phyloP scores from a whole-genome alignment of 1,139 yeast genomes.

The Yamadazyma atlantica region DNA sequence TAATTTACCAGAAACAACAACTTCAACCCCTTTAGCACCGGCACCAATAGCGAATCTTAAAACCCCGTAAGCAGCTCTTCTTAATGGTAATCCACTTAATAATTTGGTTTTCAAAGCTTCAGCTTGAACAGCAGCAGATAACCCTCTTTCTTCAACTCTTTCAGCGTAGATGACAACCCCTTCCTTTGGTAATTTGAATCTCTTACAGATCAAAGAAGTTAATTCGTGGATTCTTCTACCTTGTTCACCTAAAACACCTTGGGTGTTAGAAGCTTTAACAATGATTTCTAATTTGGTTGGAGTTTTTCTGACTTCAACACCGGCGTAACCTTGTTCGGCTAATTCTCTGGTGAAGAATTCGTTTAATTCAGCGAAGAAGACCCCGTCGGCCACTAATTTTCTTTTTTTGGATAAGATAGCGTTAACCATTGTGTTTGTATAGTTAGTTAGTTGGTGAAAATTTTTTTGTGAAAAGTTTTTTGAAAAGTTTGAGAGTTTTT shows the following conservation, averaged over 20 bases:
- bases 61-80: constrained; percentile 99
- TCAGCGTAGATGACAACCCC: constrained; percentile 96
- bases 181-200: constrained; percentile 96
- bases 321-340: constrained; percentile 99
- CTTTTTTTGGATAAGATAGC: constrained; percentile 79
- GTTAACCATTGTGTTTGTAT: constrained; percentile 31
- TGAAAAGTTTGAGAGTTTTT: background rate
- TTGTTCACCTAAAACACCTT: constrained; percentile 98
- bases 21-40: constrained; percentile 99
- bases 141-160: constrained; percentile 99
- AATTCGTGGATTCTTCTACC: constrained; percentile 99
- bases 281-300: constrained; percentile 98
- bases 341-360: constrained; percentile 99
- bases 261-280: constrained; percentile 99
- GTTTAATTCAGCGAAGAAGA: constrained; percentile 99
- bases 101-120: constrained; percentile 98
- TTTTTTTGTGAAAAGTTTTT: constrained; percentile 19
- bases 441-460: constrained; percentile 7
- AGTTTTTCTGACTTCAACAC: constrained; percentile 99
- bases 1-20: constrained; percentile 98
- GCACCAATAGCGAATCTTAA: constrained; percentile 99
- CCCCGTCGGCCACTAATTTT: constrained; percentile 99
- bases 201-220: constrained; percentile 96
- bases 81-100: constrained; percentile 97
- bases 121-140: constrained; percentile 99